Percentiles rank a stretch among this genome's conserved stretches.
Conservation (phyloP, 2,329 filamentous ascomycete genomes). For the Colletotrichum endophyticum region DNA sequence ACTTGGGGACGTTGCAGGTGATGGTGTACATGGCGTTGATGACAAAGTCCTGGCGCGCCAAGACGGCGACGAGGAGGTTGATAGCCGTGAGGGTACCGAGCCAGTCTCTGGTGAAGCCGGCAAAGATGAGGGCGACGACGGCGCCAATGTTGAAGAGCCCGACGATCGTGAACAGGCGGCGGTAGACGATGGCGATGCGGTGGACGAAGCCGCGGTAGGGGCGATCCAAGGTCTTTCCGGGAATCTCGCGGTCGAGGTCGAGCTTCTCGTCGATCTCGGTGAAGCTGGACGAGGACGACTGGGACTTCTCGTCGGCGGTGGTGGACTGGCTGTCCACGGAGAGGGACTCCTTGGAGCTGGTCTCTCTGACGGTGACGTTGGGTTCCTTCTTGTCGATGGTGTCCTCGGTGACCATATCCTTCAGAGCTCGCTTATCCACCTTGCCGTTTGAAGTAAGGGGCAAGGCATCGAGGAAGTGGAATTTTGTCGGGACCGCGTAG, state of each 20-base stretch:
- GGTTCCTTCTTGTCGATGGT: not conserved
- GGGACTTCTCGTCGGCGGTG: not conserved
- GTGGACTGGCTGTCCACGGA: not conserved
- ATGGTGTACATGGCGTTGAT: slow-evolving; percentile 56
- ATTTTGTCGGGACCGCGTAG: slow-evolving; percentile 56
- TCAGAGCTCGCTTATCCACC: slow-evolving; percentile 56
- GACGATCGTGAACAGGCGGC: slow-evolving; percentile 59
- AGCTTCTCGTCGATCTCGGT: slow-evolving; percentile 16
- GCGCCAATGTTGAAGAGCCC: slow-evolving; percentile 55
- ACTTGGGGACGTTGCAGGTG: slow-evolving; percentile 47
- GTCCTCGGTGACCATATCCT: slow-evolving; percentile 28
- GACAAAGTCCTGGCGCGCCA: slow-evolving; percentile 58
- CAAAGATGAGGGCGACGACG: slow-evolving; percentile 44
- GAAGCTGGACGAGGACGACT: slow-evolving; percentile 11
- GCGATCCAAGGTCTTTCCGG: slow-evolving; percentile 43
- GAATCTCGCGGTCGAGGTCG: slow-evolving; percentile 30
- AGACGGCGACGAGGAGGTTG: slow-evolving; percentile 53
- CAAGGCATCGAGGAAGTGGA: slow-evolving; percentile 46
- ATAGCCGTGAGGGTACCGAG: slow-evolving; percentile 47
- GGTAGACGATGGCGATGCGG: slow-evolving; percentile 57
- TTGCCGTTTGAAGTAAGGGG: slow-evolving; percentile 62
- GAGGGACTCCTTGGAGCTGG: not conserved
- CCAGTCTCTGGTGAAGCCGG: slow-evolving; percentile 23
- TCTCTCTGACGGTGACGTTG: not conserved
- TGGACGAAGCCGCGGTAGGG: slow-evolving; percentile 44